Percentiles rank a stretch among this genome's conserved stretches.
These are phyloP conservation scores for Prinsepia uniflora DNA, from an alignment of 306 rosid species.

Conservation along the genomic window DNA sequence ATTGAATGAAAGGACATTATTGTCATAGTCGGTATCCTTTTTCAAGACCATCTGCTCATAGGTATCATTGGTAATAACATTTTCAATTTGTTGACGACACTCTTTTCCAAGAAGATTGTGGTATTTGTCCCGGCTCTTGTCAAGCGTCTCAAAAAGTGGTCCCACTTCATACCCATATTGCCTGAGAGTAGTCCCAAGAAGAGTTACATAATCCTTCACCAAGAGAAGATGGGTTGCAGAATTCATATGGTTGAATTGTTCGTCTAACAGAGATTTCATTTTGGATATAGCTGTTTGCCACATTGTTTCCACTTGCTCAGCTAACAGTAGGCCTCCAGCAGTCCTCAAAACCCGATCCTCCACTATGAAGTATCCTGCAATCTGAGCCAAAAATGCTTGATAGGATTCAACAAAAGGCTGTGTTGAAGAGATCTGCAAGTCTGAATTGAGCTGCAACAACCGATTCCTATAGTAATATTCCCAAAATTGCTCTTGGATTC, in stretches of 20 bases:
- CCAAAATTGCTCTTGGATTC: conserved; percentile 73
- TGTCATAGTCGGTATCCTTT: conserved; percentile 74
- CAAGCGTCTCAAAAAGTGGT: conserved; percentile 62
- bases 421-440: conserved; percentile 66
- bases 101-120: conserved; percentile 74
- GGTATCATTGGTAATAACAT: conserved; percentile 56
- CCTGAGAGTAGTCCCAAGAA: conserved; percentile 63
- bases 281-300: conserved; percentile 74
- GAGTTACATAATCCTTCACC: conserved; percentile 94
- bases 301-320: conserved; percentile 79
- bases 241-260: conserved; percentile 69
- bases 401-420: conserved; percentile 78
- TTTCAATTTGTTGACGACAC: conserved; percentile 49
- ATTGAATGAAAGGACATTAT: conserved; percentile 52
- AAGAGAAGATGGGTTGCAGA: conserved; percentile 75
- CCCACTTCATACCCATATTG: conserved; percentile 80
- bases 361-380: conserved; percentile 87
- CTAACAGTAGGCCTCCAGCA: conserved; percentile 54
- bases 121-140: conserved; percentile 54
- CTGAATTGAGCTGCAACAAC: conserved; percentile 79
- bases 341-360: conserved; percentile 87
- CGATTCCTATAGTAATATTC: conserved; percentile 82
- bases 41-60: conserved; percentile 85
- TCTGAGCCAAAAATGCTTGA: conserved; percentile 78
- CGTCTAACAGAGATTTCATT: conserved; percentile 58